Conservation (phyloP, 116 monocot species). For the Trichopus zeylanicus region DNA sequence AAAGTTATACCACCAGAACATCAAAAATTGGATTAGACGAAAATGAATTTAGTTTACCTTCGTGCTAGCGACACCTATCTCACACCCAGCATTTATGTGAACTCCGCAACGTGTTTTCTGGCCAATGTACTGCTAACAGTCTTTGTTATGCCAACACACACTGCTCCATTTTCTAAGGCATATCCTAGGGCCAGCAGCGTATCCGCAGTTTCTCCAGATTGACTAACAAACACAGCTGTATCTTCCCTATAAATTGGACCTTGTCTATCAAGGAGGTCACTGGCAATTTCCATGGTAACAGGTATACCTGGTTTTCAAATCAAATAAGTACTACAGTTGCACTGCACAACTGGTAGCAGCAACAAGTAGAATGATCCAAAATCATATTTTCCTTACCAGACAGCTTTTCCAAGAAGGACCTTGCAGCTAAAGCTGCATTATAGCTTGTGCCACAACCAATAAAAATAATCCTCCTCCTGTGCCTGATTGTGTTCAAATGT, state of each 20-base stretch:
- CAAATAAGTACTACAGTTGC: neutral
- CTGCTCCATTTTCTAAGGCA: constrained; percentile 81
- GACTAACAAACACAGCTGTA: constrained; percentile 93
- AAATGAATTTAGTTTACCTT: constrained; percentile 50
- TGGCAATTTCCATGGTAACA: constrained; percentile 89
- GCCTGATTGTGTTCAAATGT: constrained; percentile 86
- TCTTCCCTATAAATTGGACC: constrained; percentile 91
- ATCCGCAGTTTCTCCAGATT: constrained; percentile 98
- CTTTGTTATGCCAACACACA: constrained; percentile 98
- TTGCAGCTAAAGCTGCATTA: constrained; percentile 91
- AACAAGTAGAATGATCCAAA: neutral
- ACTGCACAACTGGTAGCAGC: neutral
- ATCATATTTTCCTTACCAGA: constrained; percentile 43
- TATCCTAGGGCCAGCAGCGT: constrained; percentile 89
- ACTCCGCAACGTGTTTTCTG: constrained; percentile 93
- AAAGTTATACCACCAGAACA: neutral
- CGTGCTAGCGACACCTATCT: constrained; percentile 96
- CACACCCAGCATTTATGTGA: constrained; percentile 98
- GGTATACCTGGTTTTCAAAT: constrained; percentile 49
- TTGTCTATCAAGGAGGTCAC: constrained; percentile 83
- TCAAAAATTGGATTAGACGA: neutral
- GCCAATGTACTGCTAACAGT: constrained; percentile 93
- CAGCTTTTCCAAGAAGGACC: constrained; percentile 83
- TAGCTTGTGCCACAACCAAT: constrained; percentile 98
- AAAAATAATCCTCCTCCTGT: constrained; percentile 83